Conservation (phyloP, 2,329 filamentous ascomycete species). For the Diplodia intermedia region DNA sequence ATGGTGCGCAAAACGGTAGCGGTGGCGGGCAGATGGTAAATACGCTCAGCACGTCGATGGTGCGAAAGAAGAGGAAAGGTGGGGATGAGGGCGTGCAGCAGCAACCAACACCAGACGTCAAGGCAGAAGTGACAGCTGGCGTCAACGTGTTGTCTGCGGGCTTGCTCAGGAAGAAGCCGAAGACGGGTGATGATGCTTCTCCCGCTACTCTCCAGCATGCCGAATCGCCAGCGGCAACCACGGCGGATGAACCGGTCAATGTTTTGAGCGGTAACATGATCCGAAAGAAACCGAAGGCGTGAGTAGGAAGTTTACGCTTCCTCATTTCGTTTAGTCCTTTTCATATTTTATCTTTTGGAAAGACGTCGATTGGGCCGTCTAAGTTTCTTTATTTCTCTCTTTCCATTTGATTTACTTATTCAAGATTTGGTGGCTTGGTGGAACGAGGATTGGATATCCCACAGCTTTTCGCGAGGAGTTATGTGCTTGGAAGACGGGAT, state of each 20-base stretch:
- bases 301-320: not conserved
- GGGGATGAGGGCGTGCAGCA: slow-evolving; percentile 19
- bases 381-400: not conserved
- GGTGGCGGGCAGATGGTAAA: slow-evolving; percentile 1
- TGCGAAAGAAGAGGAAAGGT: slow-evolving; percentile 47
- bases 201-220: not conserved
- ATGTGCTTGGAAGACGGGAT: not conserved
- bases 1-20: slow-evolving; percentile 2
- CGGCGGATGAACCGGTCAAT: slow-evolving; percentile 3
- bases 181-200: slow-evolving; percentile 12
- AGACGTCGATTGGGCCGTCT: not conserved
- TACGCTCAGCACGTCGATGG: slow-evolving; percentile 40
- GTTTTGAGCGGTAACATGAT: slow-evolving; percentile 37
- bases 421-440: not conserved
- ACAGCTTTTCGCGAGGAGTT: not conserved
- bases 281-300: slow-evolving; percentile 44
- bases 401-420: not conserved
- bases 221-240: not conserved
- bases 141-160: slow-evolving; percentile 21
- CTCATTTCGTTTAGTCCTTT: no score
- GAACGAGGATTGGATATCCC: not conserved
- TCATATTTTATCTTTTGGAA: no score
- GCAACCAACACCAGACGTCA: not conserved
- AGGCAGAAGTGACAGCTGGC: not conserved
- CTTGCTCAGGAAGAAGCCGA: slow-evolving; percentile 26